Evolutionary conservation across 75 land plant species (phyloP).

Genomic region (Gnetum montanum): DNA sequence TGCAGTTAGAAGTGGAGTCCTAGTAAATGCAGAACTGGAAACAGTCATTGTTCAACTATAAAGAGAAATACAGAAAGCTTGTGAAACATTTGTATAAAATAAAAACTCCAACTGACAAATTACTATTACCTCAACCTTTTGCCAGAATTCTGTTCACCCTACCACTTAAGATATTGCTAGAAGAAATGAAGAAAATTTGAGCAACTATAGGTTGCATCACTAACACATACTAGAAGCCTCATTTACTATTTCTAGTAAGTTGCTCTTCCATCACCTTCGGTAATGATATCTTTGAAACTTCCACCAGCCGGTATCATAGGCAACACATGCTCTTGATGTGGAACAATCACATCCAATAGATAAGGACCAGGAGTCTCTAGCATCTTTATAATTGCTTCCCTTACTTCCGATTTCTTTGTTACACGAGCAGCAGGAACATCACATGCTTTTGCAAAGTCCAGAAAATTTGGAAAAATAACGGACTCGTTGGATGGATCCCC

Average conservation of each 20-base stretch:
- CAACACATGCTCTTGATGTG: slow-evolving; percentile 86
- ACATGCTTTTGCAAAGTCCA: slow-evolving; percentile 69
- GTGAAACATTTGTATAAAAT: too few species aligned
- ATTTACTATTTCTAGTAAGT: slow-evolving; percentile 7
- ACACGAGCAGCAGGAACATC: slow-evolving; percentile 65
- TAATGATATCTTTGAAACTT: slow-evolving; percentile 69
- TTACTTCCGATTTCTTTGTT: slow-evolving; percentile 40
- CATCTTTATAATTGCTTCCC: slow-evolving; percentile 63
- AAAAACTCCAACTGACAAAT: too few species aligned
- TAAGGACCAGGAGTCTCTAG: slow-evolving; percentile 87
- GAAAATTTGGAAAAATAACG: slow-evolving; percentile 72
- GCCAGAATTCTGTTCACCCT: too few species aligned
- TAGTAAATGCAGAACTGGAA: too few species aligned
- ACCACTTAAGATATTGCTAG: too few species aligned
- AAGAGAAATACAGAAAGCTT: too few species aligned
- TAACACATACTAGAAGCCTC: background rate
- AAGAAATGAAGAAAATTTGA: too few species aligned
- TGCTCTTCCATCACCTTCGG: slow-evolving; percentile 63
- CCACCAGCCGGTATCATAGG: slow-evolving; percentile 96
- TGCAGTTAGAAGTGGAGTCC: too few species aligned
- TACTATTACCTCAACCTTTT: too few species aligned
- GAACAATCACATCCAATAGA: slow-evolving; percentile 83
- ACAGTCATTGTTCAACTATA: too few species aligned
- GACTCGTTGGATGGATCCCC: slow-evolving; percentile 63
- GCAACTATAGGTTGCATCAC: too few species aligned